Evolutionary conservation across 257 asterid species (phyloP), one percentile per base, ranked within the genome.

Genomic region (Eucommia ulmoides): DNA sequence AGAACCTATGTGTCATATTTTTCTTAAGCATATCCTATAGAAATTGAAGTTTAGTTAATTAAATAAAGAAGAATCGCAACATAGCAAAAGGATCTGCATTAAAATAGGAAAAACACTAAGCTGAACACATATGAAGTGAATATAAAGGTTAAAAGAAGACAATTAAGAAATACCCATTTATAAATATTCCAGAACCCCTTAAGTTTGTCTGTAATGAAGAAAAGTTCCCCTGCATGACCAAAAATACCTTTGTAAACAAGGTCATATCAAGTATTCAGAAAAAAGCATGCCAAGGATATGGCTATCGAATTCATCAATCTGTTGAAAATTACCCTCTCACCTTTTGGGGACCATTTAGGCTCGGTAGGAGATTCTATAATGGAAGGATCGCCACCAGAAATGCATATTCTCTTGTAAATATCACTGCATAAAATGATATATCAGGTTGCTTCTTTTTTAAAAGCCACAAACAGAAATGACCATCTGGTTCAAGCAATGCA

Each of bases 221-320:
- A 38, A 10, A 38, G 45, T 38, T 38, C 45, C n/a, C 17, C 45
- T 38, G 45, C 45, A 38, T 38, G n/a, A n/a, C n/a, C n/a, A n/a
- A n/a, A n/a, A n/a, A n/a, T n/a, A n/a, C n/a, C n/a, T 5, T 5
- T 7, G 6, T 19, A 38, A 38, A 38, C 45, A 38, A 10, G 3
- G 3, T 9, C 5, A 19, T 38, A 5, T 5, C 6, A 38, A 10
- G n/a, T 19, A 14, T 5, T 5, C 6, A 5, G 15, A 38, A 5
- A 38, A 38, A 29, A 6, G 45, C 15, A 3, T 14, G 15, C 3
- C 6, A 5, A 5, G 3, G 17, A 5, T 14, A 14, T 5, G 17
- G 45, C 45, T 38, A 7, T 10, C 15, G 15, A 38, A 19, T 19
- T 38, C 15, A 3, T 38, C 15, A 38, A 38, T n/a, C n/a, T n/a